Conservation (phyloP, 2,329 filamentous ascomycete species). For the Biscogniauxia marginata region DNA sequence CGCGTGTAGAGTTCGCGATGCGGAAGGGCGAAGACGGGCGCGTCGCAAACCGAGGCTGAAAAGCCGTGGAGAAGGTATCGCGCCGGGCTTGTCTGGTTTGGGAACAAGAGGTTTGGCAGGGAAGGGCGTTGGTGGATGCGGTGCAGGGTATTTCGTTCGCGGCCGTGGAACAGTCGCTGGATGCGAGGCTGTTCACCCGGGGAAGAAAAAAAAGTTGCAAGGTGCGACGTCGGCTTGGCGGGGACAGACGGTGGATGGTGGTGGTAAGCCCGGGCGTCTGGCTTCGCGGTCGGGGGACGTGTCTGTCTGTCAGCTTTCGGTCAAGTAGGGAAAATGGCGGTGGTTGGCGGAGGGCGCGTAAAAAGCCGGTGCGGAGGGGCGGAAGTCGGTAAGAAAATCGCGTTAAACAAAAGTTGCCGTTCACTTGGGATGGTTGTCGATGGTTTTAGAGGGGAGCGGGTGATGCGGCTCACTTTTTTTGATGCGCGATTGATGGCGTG, state of each 20-base stretch:
- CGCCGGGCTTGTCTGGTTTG: conserved; percentile 9
- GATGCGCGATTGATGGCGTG: conserved; percentile 57
- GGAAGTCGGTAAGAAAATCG: conserved; percentile 50
- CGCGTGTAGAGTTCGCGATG: conserved; percentile 5
- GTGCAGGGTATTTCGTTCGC: conserved; percentile 12
- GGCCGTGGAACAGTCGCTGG: conserved; percentile 11
- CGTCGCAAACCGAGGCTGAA: conserved; percentile 18
- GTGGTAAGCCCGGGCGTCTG: neutral
- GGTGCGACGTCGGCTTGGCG: conserved; percentile 6
- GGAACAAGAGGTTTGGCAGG: conserved; percentile 2
- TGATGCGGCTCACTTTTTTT: conserved; percentile 52
- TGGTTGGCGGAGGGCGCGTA: conserved; percentile 31
- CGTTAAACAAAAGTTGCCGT: conserved; percentile 53
- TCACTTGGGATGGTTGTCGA: conserved; percentile 56
- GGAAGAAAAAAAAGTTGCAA: neutral
- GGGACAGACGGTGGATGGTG: conserved; percentile 7
- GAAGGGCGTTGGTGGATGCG: conserved; percentile 6
- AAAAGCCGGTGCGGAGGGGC: conserved; percentile 38
- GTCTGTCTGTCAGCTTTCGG: conserved; percentile 18
- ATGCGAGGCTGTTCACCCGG: conserved; percentile 15
- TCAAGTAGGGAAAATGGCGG: conserved; percentile 22
- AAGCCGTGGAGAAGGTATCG: conserved; percentile 5
- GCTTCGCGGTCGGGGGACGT: conserved; percentile 28
- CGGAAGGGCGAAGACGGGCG: conserved; percentile 8
- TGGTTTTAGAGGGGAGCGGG: conserved; percentile 58